phyloP scores from a whole-genome alignment of 768 basidiomycete species.

The Termitomyces sp. region DNA sequence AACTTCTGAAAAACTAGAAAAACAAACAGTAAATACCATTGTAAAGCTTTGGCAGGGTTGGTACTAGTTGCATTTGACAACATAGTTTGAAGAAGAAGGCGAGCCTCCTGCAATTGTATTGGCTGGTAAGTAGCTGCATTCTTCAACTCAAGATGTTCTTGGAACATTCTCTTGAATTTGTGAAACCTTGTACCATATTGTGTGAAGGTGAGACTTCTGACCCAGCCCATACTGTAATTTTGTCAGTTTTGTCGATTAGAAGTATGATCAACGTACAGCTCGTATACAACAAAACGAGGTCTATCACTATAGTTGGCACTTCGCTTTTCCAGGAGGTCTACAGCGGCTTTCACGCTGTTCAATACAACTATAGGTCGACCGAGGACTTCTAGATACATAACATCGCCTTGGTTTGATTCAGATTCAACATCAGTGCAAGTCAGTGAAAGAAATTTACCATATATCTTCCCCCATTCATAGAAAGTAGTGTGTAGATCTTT shows the following conservation, averaged over 20 bases:
- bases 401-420: not conserved
- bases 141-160: constrained; percentile 21
- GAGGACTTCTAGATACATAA: constrained; percentile 16
- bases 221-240: constrained; percentile 13
- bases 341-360: constrained; percentile 30
- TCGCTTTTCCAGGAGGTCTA: constrained; percentile 40
- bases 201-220: not conserved
- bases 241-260: too few species aligned
- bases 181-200: constrained; percentile 23
- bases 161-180: constrained; percentile 20
- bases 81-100: constrained; percentile 25
- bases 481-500: constrained; percentile 20
- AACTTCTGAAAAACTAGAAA: too few species aligned
- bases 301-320: constrained; percentile 33
- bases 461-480: constrained; percentile 26
- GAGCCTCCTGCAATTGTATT: constrained; percentile 21
- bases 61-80: too few species aligned
- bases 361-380: constrained; percentile 23
- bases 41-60: too few species aligned
- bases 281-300: constrained; percentile 13
- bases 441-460: constrained; percentile 21
- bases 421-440: not conserved
- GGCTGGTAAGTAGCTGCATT: constrained; percentile 12
- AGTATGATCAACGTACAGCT: constrained; percentile 6
- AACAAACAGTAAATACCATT: too few species aligned